Percentiles rank a stretch among this genome's conserved stretches.
These are phyloP conservation scores for Tricholoma hemisulphureum DNA, from an alignment of 768 basidiomycete species.

Conservation along the genomic window DNA sequence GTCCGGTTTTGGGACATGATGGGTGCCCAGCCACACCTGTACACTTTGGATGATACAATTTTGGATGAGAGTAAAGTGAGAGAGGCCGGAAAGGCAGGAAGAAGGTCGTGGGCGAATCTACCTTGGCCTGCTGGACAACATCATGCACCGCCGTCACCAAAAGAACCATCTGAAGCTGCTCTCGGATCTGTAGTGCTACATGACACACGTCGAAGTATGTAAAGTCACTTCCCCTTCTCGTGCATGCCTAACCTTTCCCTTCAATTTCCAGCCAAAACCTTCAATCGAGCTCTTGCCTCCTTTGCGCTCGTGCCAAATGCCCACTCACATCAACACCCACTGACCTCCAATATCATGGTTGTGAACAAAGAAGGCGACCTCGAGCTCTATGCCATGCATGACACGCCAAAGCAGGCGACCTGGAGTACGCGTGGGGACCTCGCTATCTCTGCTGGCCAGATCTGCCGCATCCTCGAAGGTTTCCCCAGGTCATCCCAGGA, in stretches of 20 bases:
- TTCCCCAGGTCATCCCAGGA: constrained; percentile 28
- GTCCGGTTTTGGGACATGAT: constrained; percentile 79
- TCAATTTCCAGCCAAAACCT: constrained; percentile 55
- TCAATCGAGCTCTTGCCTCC: constrained; percentile 58
- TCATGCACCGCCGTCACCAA: constrained; percentile 16
- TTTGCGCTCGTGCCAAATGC: constrained; percentile 38
- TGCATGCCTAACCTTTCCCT: background rate
- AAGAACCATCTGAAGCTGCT: constrained; percentile 35
- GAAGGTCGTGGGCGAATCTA: constrained; percentile 64
- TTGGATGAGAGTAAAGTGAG: constrained; percentile 46
- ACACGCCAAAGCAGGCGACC: constrained; percentile 63
- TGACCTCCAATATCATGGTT: constrained; percentile 64
- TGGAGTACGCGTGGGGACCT: constrained; percentile 79
- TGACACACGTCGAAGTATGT: constrained; percentile 70
- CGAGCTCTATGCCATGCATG: constrained; percentile 66
- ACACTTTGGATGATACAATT: constrained; percentile 27
- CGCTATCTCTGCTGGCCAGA: constrained; percentile 54
- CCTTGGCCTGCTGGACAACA: constrained; percentile 50
- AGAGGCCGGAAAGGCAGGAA: constrained; percentile 37
- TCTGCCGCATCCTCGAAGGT: constrained; percentile 52
- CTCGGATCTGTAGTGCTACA: constrained; percentile 46
- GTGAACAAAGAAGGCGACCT: constrained; percentile 76
- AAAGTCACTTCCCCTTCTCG: background rate
- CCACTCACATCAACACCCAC: constrained; percentile 9
- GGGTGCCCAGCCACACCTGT: constrained; percentile 40